Percentiles rank a stretch among this genome's conserved stretches.
Evolutionary conservation across 2,329 filamentous ascomycete genomes (phyloP).

Genomic region (Cladosporium sp.): DNA sequence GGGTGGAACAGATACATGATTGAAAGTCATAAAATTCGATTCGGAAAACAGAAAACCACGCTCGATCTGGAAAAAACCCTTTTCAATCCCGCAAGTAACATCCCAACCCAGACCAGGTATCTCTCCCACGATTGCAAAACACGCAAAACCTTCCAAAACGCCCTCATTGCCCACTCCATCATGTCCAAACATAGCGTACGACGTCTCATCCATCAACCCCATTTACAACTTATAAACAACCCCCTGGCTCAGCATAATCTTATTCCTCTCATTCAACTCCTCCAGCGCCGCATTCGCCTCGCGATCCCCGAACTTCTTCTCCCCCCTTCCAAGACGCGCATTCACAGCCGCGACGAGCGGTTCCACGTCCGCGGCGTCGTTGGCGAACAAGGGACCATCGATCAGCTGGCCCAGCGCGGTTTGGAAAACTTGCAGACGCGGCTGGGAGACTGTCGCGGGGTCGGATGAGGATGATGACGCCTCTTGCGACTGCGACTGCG

Average conservation of each 20-base stretch:
- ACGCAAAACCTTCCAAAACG: not conserved
- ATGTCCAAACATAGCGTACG: not conserved
- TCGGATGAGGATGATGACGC: not conserved
- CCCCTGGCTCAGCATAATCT: conserved; percentile 68
- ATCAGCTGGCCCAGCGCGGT: conserved; percentile 78
- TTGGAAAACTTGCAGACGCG: conserved; percentile 71
- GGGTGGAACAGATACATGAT: too few relatives aligned
- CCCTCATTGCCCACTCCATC: not conserved
- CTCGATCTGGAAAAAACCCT: too few relatives aligned
- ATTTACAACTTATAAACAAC: conserved; percentile 48
- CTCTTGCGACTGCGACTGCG: conserved; percentile 44
- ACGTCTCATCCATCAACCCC: not conserved
- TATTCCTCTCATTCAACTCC: conserved; percentile 76
- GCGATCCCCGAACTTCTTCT: conserved; percentile 58
- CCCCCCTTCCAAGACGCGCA: conserved; percentile 56
- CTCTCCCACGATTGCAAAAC: not conserved
- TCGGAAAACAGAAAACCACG: too few relatives aligned
- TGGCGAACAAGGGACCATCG: conserved; percentile 75
- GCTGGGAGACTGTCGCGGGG: conserved; percentile 51
- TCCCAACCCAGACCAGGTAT: too few relatives aligned
- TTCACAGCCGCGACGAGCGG: conserved; percentile 79
- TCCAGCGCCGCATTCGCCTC: conserved; percentile 76
- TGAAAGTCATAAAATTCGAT: too few relatives aligned
- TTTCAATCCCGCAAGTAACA: too few relatives aligned
- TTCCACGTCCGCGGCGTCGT: conserved; percentile 75